phyloP scores from a whole-genome alignment of 768 basidiomycete genomes.

The Heimioporus sp. region DNA sequence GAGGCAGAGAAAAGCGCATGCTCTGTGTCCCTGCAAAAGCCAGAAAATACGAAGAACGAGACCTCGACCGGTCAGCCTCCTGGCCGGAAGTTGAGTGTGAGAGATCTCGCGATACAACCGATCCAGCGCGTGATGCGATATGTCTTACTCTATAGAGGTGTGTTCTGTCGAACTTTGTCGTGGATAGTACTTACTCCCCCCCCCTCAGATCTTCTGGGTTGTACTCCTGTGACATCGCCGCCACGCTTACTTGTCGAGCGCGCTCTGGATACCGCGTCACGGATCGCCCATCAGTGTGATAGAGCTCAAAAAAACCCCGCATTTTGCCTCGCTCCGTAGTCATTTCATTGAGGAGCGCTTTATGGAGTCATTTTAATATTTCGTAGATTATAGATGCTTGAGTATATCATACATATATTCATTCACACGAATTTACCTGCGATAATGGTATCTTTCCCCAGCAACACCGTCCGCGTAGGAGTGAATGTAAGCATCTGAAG shows the following conservation, averaged over 20 bases:
- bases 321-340: conserved; percentile 32
- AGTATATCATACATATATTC: neutral
- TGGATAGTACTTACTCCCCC: neutral
- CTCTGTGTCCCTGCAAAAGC: neutral
- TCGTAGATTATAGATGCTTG: neutral
- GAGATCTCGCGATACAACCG: conserved; percentile 64
- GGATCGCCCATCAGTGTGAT: conserved; percentile 63
- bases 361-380: conserved; percentile 2
- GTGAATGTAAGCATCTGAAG: conserved; percentile 24
- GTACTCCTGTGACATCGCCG: conserved; percentile 47
- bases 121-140: conserved; percentile 65
- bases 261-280: conserved; percentile 52
- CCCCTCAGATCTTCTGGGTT: conserved; percentile 47
- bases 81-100: conserved; percentile 33
- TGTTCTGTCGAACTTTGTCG: conserved; percentile 10
- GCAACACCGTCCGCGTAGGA: conserved; percentile 26
- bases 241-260: conserved; percentile 53
- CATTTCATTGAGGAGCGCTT: neutral
- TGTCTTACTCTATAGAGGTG: conserved; percentile 59
- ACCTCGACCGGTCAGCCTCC: conserved; percentile 1
- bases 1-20: conserved; percentile 4
- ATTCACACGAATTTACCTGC: conserved; percentile 23
- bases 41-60: neutral
- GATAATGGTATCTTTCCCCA: conserved; percentile 35
- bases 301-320: conserved; percentile 55